phyloP scores from a whole-genome alignment of 148 eudicot species.

The Pouteria glomerata region DNA sequence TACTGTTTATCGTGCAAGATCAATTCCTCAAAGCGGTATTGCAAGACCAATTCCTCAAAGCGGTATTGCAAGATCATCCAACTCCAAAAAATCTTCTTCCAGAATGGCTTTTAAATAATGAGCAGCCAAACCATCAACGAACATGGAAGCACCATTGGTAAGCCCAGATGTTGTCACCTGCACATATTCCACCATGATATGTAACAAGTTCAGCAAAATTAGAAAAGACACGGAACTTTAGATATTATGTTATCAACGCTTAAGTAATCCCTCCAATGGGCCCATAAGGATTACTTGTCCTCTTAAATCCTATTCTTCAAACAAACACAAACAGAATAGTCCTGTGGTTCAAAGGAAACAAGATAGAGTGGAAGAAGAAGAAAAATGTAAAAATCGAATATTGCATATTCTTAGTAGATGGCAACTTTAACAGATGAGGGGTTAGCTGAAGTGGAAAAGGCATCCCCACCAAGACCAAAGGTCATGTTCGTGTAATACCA shows the following conservation, averaged over 20 bases:
- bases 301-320: too few species aligned
- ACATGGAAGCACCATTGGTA: slow-evolving; percentile 6
- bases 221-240: neutral
- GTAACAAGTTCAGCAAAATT: neutral
- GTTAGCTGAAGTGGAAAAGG: too few species aligned
- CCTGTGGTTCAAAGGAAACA: neutral
- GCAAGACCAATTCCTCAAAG: too few species aligned
- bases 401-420: neutral
- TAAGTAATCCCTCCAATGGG: neutral
- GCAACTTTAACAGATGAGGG: too few species aligned
- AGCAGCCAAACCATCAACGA: slow-evolving; percentile 15
- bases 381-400: neutral
- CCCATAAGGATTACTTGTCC: neutral
- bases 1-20: slow-evolving; percentile 9
- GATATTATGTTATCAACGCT: neutral
- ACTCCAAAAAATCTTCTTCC: slow-evolving; percentile 40
- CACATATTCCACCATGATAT: slow-evolving; percentile 9
- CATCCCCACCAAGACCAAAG: too few species aligned
- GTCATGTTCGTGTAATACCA: too few species aligned
- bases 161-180: slow-evolving; percentile 27
- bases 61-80: too few species aligned
- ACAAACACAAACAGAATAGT: too few species aligned
- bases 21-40: slow-evolving; percentile 17
- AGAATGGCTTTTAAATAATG: slow-evolving; percentile 14
- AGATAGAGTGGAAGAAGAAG: neutral